Evolutionary conservation across 305 asterid genomes (phyloP).

Genomic region (Fraxinus nigra): DNA sequence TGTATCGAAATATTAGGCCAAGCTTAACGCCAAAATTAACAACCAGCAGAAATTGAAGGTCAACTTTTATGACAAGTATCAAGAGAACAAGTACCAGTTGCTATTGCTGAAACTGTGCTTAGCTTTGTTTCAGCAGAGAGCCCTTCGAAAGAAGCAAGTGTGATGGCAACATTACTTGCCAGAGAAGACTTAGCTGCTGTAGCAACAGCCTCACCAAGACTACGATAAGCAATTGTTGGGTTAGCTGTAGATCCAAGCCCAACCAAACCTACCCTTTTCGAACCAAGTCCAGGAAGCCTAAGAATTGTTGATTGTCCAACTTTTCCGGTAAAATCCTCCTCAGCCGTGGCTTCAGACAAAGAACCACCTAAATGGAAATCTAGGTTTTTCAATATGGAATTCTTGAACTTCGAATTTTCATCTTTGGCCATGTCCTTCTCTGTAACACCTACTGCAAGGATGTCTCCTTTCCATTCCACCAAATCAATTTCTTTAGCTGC

Average conservation of each 20-base stretch:
- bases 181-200: conserved; percentile 79
- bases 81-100: conserved; percentile 49
- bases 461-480: conserved; percentile 96
- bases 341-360: conserved; percentile 74
- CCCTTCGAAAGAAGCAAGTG: conserved; percentile 74
- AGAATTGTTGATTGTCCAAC: conserved; percentile 78
- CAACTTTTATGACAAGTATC: background rate
- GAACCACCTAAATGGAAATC: conserved; percentile 71
- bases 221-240: conserved; percentile 48
- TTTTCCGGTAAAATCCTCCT: conserved; percentile 91
- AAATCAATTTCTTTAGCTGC: conserved; percentile 80
- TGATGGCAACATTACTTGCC: conserved; percentile 70
- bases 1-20: conserved; percentile 9
- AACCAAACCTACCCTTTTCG: conserved; percentile 74
- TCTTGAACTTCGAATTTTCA: conserved; percentile 69
- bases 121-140: conserved; percentile 60
- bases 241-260: conserved; percentile 64
- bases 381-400: conserved; percentile 59
- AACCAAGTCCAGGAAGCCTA: conserved; percentile 72
- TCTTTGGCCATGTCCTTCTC: conserved; percentile 85
- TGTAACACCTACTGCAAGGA: conserved; percentile 87
- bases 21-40: conserved; percentile 3
- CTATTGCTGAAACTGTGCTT: conserved; percentile 75
- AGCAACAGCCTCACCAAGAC: conserved; percentile 92
- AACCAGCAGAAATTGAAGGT: background rate